These are phyloP conservation scores for Hydrangea macrophylla DNA, from an alignment of 148 eudicot species.

Conservation along the genomic window DNA sequence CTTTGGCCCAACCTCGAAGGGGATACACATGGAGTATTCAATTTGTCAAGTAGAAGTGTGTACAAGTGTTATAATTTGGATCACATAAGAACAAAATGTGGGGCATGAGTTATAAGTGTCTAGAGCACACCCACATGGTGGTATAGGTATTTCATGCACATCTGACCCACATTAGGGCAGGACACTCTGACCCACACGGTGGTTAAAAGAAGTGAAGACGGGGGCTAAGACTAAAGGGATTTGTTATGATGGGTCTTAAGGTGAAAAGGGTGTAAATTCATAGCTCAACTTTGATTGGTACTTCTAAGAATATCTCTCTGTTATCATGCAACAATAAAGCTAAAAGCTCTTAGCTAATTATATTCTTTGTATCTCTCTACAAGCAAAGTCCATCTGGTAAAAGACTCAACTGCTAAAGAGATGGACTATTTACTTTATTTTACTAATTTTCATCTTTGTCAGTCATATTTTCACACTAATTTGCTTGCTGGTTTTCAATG, in stretches of 20 bases:
- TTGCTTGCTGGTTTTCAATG: constrained; percentile 10
- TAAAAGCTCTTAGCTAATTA: constrained; percentile 15
- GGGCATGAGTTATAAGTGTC: not conserved
- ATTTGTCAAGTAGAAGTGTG: not conserved
- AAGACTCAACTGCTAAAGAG: constrained; percentile 12
- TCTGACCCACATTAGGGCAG: constrained; percentile 4
- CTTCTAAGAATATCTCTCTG: not conserved
- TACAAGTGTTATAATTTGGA: not conserved
- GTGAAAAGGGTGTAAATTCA: constrained; percentile 12
- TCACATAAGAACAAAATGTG: not conserved
- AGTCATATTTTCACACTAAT: constrained; percentile 19
- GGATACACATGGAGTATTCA: not conserved
- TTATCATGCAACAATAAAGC: constrained; percentile 14
- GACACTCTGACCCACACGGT: constrained; percentile 19
- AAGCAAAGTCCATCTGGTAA: constrained; percentile 38
- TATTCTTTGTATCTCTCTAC: constrained; percentile 41
- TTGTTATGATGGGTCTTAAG: constrained; percentile 25
- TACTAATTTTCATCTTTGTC: not conserved
- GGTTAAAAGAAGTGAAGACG: constrained; percentile 16
- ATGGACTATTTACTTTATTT: constrained; percentile 11
- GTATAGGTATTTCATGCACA: not conserved
- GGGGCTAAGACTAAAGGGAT: constrained; percentile 12
- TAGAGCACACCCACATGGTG: constrained; percentile 8
- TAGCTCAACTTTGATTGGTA: constrained; percentile 9
- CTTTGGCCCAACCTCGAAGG: too few species aligned